Base-by-base conservation (phyloP, 352 stramenopile species). In the Blastocystis sp. region DNA sequence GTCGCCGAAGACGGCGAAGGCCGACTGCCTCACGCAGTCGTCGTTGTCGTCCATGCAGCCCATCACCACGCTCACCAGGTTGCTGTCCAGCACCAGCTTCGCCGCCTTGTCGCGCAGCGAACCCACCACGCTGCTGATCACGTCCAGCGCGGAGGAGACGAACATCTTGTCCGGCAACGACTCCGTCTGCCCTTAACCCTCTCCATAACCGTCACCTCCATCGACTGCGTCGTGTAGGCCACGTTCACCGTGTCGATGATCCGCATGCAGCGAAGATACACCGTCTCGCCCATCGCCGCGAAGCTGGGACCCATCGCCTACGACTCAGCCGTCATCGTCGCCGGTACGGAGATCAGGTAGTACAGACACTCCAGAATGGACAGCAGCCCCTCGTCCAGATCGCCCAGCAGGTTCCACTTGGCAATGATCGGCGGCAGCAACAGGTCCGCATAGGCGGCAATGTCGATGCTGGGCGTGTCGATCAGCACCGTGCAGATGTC, bases 41-140 rank as follows among this genome's bases (percentile, higher is more conserved):
- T 87, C 64, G 34, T 60, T 87, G 24, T 87, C 76, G 2, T 87
- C 60, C 64, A 87, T 87, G 48, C 34, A 87, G 24, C 69, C 45
- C 69, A 54, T 79, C 28, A 62, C 19, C 43, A 79, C 45, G 14
- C 42, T 42, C n/a, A 79, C 63, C 9, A 79, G 43, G 43, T 34
- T 34, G 28, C 28, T 34, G 28, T 34, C 28, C 28, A 34, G 28
- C 28, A 34, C 28, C 28, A 34, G 69, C 9, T 40, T 40, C 7
- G 10, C 10, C 1, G 38, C 52, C 21, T 45, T 9, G 11, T 79
- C 69, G 9, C 38, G 34, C 28, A 79, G 21, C 9, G 28, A 60
- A 21, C 69, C 69, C 21, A 79, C 38, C 11, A 79, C 38, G 69
- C 28, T 79, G 69, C 69, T 79, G 24, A 79, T 79, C 9, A 79